Conservation (phyloP, 129 eudicot genomes). For the Dittrichia graveolens region DNA sequence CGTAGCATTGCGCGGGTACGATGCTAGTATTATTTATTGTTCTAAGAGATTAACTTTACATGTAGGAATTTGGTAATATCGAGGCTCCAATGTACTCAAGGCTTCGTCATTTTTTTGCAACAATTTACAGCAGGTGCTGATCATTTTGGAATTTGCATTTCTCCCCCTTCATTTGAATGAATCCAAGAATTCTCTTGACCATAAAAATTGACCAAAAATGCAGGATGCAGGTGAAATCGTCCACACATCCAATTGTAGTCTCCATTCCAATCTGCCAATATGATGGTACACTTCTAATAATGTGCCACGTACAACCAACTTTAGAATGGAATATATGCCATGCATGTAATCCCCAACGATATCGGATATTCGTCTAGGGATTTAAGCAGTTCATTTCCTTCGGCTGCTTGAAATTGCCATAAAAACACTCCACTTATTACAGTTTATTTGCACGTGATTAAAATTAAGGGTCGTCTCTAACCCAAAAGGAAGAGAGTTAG, state of each 20-base stretch:
- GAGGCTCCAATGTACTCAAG: constrained; percentile 93
- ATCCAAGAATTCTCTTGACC: background rate
- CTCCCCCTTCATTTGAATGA: background rate
- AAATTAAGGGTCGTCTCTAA: too few species aligned
- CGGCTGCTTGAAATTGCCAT: too few species aligned
- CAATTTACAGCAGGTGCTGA: constrained; percentile 75
- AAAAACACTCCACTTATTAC: too few species aligned
- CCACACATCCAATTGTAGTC: constrained; percentile 76
- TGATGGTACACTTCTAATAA: constrained; percentile 61
- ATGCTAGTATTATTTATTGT: background rate
- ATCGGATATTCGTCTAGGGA: constrained; percentile 1
- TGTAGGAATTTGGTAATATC: constrained; percentile 96
- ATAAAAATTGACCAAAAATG: constrained; percentile 3
- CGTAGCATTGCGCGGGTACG: too few species aligned
- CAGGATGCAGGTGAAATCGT: constrained; percentile 98
- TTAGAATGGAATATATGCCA: background rate
- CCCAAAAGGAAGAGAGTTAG: too few species aligned
- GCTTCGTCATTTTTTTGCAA: constrained; percentile 80
- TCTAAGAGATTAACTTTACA: constrained; percentile 16
- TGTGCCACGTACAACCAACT: background rate
- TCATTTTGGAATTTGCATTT: background rate
- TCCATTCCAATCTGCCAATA: constrained; percentile 84
- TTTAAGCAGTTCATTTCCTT: background rate
- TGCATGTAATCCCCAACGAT: background rate
- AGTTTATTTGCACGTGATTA: too few species aligned